Conservation (phyloP, 176 grass and related monocot genomes). For the Otatea glauca region DNA sequence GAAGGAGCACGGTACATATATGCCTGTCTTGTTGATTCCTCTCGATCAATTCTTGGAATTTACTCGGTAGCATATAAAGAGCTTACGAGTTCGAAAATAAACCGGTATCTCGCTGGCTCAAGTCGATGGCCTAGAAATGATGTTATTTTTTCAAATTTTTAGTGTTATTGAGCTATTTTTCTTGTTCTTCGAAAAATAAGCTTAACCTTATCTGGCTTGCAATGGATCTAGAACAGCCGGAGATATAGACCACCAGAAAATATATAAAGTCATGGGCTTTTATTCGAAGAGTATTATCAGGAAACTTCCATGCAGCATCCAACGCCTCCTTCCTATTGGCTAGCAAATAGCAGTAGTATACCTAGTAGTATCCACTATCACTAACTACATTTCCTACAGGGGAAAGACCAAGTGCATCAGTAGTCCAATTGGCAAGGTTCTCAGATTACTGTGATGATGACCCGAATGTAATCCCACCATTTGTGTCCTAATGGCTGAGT, state of each 20-base stretch:
- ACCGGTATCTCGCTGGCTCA: neutral
- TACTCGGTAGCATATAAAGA: neutral
- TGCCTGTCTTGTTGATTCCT: neutral
- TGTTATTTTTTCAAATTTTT: neutral
- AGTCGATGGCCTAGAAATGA: neutral
- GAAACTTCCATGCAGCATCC: constrained; percentile 25
- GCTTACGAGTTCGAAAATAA: neutral
- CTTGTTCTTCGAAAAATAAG: neutral
- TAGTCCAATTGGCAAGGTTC: neutral
- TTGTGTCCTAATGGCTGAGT: neutral
- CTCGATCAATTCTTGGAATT: neutral
- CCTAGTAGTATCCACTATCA: neutral
- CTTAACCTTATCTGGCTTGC: neutral
- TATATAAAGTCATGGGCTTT: neutral
- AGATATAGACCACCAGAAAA: neutral
- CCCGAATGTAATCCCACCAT: neutral
- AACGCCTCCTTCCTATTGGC: neutral
- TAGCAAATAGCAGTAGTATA: neutral
- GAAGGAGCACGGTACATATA: constrained; percentile 53
- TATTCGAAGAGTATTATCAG: constrained; percentile 3
- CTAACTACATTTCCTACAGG: too few relatives aligned
- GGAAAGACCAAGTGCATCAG: too few relatives aligned
- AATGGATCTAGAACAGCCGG: neutral
- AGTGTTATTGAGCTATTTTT: neutral
- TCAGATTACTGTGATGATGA: neutral